Base-by-base conservation (phyloP, 257 asterid species). In the Perilla frutescens region DNA sequence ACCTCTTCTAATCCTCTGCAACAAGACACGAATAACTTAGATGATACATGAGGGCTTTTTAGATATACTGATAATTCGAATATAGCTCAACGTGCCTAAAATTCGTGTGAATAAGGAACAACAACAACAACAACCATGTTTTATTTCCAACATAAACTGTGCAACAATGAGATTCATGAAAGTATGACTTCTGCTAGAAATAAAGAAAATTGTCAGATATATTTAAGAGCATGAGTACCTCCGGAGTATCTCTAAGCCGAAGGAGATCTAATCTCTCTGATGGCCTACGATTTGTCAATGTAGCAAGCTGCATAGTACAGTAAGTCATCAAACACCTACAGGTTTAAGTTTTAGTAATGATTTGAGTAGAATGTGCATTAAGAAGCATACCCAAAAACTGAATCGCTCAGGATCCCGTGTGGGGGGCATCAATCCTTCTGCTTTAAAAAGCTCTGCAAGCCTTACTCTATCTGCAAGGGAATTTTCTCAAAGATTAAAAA, bases 241-340 rank as follows among this genome's bases (percentile, higher is more conserved):
- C 96, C 40, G 78, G 83, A 12, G 99, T 84, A 76, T 95, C 92
- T 86, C 84, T 82, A 8, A 90, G 74, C 66, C 90, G 90, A 66
- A 95, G 96, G 73, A 95, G 89, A 60, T 92, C 96, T 79, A 92
- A 71, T 85, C 90, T 89, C 78, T 95, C 99, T n/a, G 94, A 76
- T 53, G 98, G 97, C 81, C 97, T 90, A 41, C 87, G 82, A 67
- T 79, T 87, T 49, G 94, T 87, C 68, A 95, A 80, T 2, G 98
- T 84, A 10, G 89, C 78, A 37, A 95, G 97, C 99, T 95, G 94
- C 89, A 86, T 73, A 37, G 74, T 43, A 71, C n/a, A 64, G 49
- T 5, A 44, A 29, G 62, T 68, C 65, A 62, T 51, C 67, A 58
- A 62, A 48, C 51, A 57, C 49, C 29, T 10, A 39, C 44, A 53